Evolutionary conservation across 805 yeast species (phyloP).

Genomic region (Cephaloascus fragrans): DNA sequence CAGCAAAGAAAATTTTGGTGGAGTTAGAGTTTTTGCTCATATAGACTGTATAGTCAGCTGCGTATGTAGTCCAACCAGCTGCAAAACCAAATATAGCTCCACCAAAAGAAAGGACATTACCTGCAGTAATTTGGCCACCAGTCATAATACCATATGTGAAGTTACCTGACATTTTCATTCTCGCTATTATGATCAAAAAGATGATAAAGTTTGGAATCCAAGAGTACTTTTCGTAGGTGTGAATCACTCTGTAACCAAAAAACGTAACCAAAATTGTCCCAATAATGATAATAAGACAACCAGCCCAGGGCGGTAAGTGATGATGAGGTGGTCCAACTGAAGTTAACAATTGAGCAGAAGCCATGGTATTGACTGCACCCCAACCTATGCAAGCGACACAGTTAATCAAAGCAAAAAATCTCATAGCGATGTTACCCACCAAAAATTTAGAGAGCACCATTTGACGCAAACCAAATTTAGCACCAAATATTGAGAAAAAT

Average conservation of each 20-base stretch:
- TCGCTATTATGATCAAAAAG: slow-evolving; percentile 70
- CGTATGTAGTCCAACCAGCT: slow-evolving; percentile 90
- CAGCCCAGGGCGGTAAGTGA: slow-evolving; percentile 83
- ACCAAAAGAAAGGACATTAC: slow-evolving; percentile 70
- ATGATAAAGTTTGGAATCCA: slow-evolving; percentile 78
- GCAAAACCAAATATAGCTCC: slow-evolving; percentile 81
- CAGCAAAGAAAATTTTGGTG: slow-evolving; percentile 50
- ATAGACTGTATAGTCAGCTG: slow-evolving; percentile 87
- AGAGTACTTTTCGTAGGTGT: slow-evolving; percentile 71
- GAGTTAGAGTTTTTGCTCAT: slow-evolving; percentile 60
- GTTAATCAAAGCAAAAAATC: slow-evolving; percentile 71
- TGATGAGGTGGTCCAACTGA: slow-evolving; percentile 26
- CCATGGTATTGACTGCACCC: slow-evolving; percentile 90
- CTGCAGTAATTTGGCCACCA: slow-evolving; percentile 62
- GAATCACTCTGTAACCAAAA: slow-evolving; percentile 80
- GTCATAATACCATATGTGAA: slow-evolving; percentile 43
- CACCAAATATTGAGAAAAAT: slow-evolving; percentile 74
- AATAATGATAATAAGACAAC: slow-evolving; percentile 62
- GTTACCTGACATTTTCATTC: slow-evolving; percentile 57
- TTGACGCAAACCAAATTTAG: slow-evolving; percentile 79
- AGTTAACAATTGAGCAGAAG: slow-evolving; percentile 79
- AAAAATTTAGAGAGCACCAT: slow-evolving; percentile 73
- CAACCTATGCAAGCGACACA: slow-evolving; percentile 87
- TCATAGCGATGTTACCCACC: slow-evolving; percentile 65
- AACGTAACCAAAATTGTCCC: slow-evolving; percentile 66